phyloP scores from a whole-genome alignment of 306 rosid species.

The Adenanthera pavonina region DNA sequence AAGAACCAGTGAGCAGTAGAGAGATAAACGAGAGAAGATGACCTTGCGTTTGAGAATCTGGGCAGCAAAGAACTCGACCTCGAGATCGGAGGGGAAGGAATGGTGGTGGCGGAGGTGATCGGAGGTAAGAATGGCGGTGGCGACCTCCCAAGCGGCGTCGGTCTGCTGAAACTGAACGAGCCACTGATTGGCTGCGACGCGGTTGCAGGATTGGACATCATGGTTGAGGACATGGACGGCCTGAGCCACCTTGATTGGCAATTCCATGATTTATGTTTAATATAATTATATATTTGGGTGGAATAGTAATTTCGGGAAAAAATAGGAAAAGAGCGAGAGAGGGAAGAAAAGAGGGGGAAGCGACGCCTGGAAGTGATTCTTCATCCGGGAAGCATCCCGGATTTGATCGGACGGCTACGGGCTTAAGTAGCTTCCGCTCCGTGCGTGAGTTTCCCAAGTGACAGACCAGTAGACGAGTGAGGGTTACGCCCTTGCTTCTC shows the following conservation, averaged over 20 bases:
- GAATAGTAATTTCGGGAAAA: slow-evolving; percentile 6
- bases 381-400: slow-evolving; percentile 11
- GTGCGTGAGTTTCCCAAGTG: neutral
- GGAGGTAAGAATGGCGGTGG: slow-evolving; percentile 86
- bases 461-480: neutral
- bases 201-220: slow-evolving; percentile 88
- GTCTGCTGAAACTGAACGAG: slow-evolving; percentile 95
- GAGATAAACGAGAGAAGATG: neutral
- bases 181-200: slow-evolving; percentile 99
- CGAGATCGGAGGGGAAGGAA: slow-evolving; percentile 61
- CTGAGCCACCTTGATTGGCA: slow-evolving; percentile 85
- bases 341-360: slow-evolving; percentile 21
- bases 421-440: neutral
- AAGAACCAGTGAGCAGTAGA: neutral
- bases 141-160: slow-evolving; percentile 96
- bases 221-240: slow-evolving; percentile 94
- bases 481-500: neutral
- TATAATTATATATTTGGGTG: neutral
- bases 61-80: slow-evolving; percentile 96
- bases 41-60: slow-evolving; percentile 99
- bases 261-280: slow-evolving; percentile 47
- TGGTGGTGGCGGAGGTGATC: slow-evolving; percentile 47
- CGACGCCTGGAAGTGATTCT: slow-evolving; percentile 46
- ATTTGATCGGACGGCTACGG: slow-evolving; percentile 29
- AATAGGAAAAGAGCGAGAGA: slow-evolving; percentile 12